phyloP scores from a whole-genome alignment of 441 rosid species.

The Corymbia citriodora region DNA sequence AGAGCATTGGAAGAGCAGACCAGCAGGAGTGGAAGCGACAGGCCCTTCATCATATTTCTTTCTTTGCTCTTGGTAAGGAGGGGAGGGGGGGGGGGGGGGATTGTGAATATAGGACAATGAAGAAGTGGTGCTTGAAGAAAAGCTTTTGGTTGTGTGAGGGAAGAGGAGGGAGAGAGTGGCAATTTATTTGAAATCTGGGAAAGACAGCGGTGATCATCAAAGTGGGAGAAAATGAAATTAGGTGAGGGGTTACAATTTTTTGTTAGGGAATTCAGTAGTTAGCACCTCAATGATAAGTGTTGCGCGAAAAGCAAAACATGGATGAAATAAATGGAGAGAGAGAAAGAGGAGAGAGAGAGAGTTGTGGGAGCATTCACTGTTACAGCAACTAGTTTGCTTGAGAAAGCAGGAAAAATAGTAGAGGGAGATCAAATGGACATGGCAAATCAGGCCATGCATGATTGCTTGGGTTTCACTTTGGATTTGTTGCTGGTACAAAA shows the following conservation, averaged over 20 bases:
- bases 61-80: neutral
- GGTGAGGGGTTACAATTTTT: constrained; percentile 26
- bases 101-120: neutral
- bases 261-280: constrained; percentile 13
- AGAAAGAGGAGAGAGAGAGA: constrained; percentile 4
- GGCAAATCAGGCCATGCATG: constrained; percentile 20
- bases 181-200: neutral
- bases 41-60: neutral
- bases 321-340: constrained; percentile 24
- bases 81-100: neutral
- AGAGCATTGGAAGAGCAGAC: constrained; percentile 27
- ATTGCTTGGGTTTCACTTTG: constrained; percentile 30
- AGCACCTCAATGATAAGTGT: constrained; percentile 1
- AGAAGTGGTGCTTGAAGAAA: constrained; percentile 5
- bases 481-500: neutral
- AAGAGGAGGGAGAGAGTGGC: constrained; percentile 1
- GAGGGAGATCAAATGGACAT: constrained; percentile 22
- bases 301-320: constrained; percentile 16
- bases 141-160: constrained; percentile 1
- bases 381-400: constrained; percentile 63
- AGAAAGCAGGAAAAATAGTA: constrained; percentile 39
- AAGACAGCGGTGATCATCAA: constrained; percentile 10
- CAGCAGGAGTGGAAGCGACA: constrained; percentile 7
- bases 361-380: constrained; percentile 6
- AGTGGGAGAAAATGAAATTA: constrained; percentile 9